Evolutionary conservation across 176 grass and related monocot species (phyloP).

Genomic region (Musa beccarii): DNA sequence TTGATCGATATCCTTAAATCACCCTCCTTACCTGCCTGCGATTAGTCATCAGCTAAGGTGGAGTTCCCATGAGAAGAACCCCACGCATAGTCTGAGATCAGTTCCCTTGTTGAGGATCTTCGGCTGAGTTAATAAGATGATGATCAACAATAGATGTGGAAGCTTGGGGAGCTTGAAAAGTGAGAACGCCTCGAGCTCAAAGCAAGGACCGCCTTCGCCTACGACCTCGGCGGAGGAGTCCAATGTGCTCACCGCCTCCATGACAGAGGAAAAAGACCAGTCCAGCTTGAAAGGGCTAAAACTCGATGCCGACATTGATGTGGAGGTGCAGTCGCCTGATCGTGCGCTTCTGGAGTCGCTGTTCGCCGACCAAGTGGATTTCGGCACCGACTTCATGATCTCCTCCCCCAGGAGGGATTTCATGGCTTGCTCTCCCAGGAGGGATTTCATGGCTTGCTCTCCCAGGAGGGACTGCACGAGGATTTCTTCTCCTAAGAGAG

Average conservation of each 20-base stretch:
- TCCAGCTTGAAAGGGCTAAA: constrained; percentile 30
- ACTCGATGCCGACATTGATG: constrained; percentile 38
- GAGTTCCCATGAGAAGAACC: neutral
- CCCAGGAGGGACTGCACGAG: constrained; percentile 47
- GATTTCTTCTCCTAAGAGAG: constrained; percentile 37
- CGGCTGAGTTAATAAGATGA: neutral
- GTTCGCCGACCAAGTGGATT: constrained; percentile 45
- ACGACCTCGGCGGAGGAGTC: constrained; percentile 48
- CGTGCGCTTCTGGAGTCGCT: constrained; percentile 48
- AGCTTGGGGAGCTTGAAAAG: constrained; percentile 37
- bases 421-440: constrained; percentile 39
- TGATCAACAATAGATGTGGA: constrained; percentile 22
- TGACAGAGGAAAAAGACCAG: constrained; percentile 30
- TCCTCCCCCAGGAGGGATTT: constrained; percentile 44
- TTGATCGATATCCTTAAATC: neutral
- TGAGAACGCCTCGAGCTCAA: constrained; percentile 4
- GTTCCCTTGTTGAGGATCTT: neutral
- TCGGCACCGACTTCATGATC: constrained; percentile 41
- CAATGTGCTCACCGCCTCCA: constrained; percentile 32
- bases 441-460: constrained; percentile 39
- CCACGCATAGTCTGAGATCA: neutral
- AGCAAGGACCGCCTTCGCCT: constrained; percentile 38
- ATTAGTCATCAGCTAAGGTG: neutral
- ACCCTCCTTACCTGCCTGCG: too few species aligned
- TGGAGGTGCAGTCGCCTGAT: constrained; percentile 55